Evolutionary conservation across 1,284 basidiomycete genomes (phyloP).

Genomic region (Melampsora medusae): DNA sequence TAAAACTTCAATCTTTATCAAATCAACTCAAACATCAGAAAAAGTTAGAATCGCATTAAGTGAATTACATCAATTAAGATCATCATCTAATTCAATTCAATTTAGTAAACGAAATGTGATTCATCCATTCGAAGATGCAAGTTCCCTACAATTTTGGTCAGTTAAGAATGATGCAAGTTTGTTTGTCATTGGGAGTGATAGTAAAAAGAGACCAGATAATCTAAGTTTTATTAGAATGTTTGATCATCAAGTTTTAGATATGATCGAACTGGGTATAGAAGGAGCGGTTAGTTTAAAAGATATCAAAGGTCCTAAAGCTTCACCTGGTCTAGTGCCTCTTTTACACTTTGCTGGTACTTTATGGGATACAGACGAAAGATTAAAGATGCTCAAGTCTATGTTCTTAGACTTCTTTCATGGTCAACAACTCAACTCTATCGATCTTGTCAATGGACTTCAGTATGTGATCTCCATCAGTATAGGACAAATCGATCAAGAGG

Average conservation of each 20-base stretch:
- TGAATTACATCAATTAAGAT: slow-evolving; percentile 61
- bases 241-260: slow-evolving; percentile 82
- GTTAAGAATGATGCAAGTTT: slow-evolving; percentile 90
- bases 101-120: slow-evolving; percentile 94
- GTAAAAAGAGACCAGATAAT: slow-evolving; percentile 90
- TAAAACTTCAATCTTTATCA: slow-evolving; percentile 80
- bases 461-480: slow-evolving; percentile 69
- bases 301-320: slow-evolving; percentile 74
- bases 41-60: slow-evolving; percentile 76
- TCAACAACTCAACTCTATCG: slow-evolving; percentile 71
- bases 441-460: slow-evolving; percentile 31
- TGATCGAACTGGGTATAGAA: slow-evolving; percentile 82
- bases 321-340: slow-evolving; percentile 84
- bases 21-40: slow-evolving; percentile 80
- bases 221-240: slow-evolving; percentile 84
- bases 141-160: slow-evolving; percentile 87
- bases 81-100: slow-evolving; percentile 66
- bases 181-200: slow-evolving; percentile 85
- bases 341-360: slow-evolving; percentile 83
- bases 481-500: slow-evolving; percentile 67
- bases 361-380: slow-evolving; percentile 65
- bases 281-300: slow-evolving; percentile 10
- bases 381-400: slow-evolving; percentile 87
- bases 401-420: slow-evolving; percentile 84
- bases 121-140: slow-evolving; percentile 79